These are phyloP conservation scores for Begonia fuchsioides DNA, from an alignment of 306 rosid species.

Conservation along the genomic window DNA sequence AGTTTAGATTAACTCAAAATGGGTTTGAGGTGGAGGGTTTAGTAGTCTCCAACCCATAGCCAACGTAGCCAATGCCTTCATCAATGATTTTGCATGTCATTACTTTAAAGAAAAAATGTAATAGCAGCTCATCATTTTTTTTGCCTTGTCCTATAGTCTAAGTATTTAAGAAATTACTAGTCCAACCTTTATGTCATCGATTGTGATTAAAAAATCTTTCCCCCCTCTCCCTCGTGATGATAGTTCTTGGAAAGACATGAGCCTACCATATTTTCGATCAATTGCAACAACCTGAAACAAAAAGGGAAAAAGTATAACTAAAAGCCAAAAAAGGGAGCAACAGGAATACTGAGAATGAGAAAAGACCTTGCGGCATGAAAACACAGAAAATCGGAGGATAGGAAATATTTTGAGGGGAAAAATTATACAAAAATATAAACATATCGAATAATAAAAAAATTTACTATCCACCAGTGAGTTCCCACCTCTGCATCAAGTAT, in stretches of 20 bases:
- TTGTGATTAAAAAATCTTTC: slow-evolving; percentile 37
- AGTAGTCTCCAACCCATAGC: too few species aligned
- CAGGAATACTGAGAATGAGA: not conserved
- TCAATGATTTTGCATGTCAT: too few species aligned
- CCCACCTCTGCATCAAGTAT: slow-evolving; percentile 72
- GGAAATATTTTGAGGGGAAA: not conserved
- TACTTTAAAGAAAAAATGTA: too few species aligned
- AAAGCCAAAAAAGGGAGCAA: not conserved
- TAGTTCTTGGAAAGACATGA: slow-evolving; percentile 83
- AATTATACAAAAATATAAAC: not conserved
- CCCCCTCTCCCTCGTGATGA: slow-evolving; percentile 83
- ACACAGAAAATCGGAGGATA: not conserved
- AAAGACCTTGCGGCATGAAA: not conserved
- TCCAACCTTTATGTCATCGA: slow-evolving; percentile 66
- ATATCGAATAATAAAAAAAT: not conserved
- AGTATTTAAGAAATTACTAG: too few species aligned
- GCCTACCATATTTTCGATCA: slow-evolving; percentile 58
- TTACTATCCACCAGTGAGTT: not conserved
- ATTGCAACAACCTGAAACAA: slow-evolving; percentile 66
- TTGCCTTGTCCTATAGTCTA: too few species aligned
- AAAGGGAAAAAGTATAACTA: slow-evolving; percentile 2
- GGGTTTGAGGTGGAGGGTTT: too few species aligned
- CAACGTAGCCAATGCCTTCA: too few species aligned
- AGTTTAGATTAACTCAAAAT: too few species aligned
- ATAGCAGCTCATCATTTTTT: too few species aligned